Evolutionary conservation across 768 basidiomycete genomes (phyloP).

Genomic region (Lactarius akahatsu): DNA sequence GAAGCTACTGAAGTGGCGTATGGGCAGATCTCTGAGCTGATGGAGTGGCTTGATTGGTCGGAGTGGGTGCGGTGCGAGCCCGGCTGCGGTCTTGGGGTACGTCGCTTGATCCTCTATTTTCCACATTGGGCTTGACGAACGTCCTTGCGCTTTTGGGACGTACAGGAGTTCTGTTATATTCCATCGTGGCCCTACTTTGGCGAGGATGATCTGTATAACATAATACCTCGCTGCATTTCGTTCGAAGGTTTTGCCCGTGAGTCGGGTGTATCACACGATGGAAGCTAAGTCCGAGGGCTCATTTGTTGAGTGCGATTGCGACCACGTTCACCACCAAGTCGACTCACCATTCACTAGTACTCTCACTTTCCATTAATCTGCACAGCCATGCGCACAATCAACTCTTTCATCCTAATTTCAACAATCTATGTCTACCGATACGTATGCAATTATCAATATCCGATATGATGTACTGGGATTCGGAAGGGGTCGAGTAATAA

Average conservation of each 20-base stretch:
- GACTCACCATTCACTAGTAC: too few relatives aligned
- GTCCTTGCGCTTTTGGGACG: background rate
- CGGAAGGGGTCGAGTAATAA: too few relatives aligned
- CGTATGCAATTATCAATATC: too few relatives aligned
- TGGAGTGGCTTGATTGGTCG: conserved; percentile 32
- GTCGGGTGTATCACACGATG: too few relatives aligned
- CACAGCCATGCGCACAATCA: too few relatives aligned
- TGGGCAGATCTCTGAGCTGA: conserved; percentile 21
- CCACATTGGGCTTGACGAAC: background rate
- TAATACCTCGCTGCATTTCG: conserved; percentile 24
- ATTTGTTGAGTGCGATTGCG: too few relatives aligned
- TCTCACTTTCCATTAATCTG: too few relatives aligned
- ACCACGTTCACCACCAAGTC: too few relatives aligned
- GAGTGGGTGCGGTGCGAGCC: conserved; percentile 28
- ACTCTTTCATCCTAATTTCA: too few relatives aligned
- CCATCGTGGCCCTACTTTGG: conserved; percentile 29
- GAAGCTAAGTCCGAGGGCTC: too few relatives aligned
- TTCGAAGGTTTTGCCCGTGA: background rate
- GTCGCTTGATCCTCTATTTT: background rate
- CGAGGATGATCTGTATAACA: conserved; percentile 15
- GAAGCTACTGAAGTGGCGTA: conserved; percentile 3
- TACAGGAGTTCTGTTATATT: conserved; percentile 27
- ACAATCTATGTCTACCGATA: too few relatives aligned
- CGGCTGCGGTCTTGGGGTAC: conserved; percentile 26
- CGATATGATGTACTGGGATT: too few relatives aligned